Evolutionary conservation across 768 basidiomycete species (phyloP), one percentile per base, ranked within the genome.

Genomic region (Candolleomyces eurysporus): DNA sequence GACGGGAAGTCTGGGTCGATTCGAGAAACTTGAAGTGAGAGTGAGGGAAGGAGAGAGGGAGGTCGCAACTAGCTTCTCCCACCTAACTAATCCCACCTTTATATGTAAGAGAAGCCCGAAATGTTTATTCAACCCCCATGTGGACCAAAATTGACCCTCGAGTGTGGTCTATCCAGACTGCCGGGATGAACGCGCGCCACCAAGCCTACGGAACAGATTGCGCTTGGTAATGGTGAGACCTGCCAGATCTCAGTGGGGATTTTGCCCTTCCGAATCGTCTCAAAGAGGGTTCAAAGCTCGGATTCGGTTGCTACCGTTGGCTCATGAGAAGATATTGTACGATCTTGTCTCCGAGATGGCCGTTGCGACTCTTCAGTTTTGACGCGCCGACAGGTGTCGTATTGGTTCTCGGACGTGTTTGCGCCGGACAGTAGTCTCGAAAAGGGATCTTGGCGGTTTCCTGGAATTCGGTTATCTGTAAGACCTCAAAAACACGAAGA

Each of bases 51-150:
- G 14, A 52, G 48, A 22, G 21, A 22, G 51, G 10, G 31, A 31
- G 54, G 36, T 43, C 19, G 16, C n/a, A 56, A 40, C n/a, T 43
- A 56, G n/a, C 54, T 56, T 56, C 36, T 56, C n/a, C 13, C 10
- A 22, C 54, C 40, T 56, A 17, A 13, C 39, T 40, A 56, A 1
- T 56, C n/a, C 36, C 54, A 56, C 5, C 19, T 56, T 56, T 56
- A 56, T 56, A 56, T 56, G 54, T n/a, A 40, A 56, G 54, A 56
- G 40, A 56, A 42, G 54, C 54, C 54, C 54, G 54, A 56, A n/a
- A 10, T 19, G 17, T 17, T 21, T 40, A 43, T 31, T 19, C 26
- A n/a, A 14, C 36, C 2, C 36, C 57, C 57, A 58, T 58, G 43
- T 58, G 43, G 57, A 32, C 21, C n/a, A n/a, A n/a, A n/a, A n/a